These are phyloP conservation scores for Tylopilus sp. DNA, from an alignment of 768 basidiomycete genomes.

Conservation along the genomic window DNA sequence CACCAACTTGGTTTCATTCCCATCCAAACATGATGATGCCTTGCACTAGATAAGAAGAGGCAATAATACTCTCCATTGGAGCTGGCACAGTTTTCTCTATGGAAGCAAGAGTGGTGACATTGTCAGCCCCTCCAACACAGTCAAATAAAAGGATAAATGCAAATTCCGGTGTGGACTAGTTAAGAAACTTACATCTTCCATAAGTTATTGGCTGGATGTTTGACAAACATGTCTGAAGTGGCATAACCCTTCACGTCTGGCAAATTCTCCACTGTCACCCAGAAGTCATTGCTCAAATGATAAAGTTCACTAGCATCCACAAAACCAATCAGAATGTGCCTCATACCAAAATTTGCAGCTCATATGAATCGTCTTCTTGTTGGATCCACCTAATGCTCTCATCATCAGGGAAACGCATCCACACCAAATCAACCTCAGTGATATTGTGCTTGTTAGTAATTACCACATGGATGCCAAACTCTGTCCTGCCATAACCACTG, in stretches of 20 bases:
- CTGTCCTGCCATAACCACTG: constrained; percentile 39
- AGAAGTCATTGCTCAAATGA: background rate
- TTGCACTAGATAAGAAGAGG: too few relatives aligned
- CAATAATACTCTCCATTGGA: constrained; percentile 1
- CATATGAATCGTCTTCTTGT: constrained; percentile 37
- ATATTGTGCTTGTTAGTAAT: constrained; percentile 1
- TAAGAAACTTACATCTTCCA: background rate
- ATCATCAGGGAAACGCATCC: constrained; percentile 25
- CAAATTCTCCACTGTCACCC: background rate
- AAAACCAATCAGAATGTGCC: background rate
- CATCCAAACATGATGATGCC: too few relatives aligned
- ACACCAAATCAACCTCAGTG: constrained; percentile 35
- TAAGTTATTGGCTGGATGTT: background rate
- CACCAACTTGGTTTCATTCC: too few relatives aligned
- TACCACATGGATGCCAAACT: constrained; percentile 27
- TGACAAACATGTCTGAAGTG: background rate
- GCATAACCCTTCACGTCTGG: background rate
- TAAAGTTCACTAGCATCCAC: background rate
- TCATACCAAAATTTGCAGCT: constrained; percentile 38
- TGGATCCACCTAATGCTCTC: constrained; percentile 32
- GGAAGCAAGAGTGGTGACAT: background rate
- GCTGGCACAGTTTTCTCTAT: constrained; percentile 33
- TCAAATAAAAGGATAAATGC: too few relatives aligned
- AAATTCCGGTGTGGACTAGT: background rate
- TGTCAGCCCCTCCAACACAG: background rate